Percentiles rank a stretch among this genome's conserved stretches.
These are phyloP conservation scores for Ceratocystiopsis sp. DNA, from an alignment of 2,329 filamentous ascomycete species.

Conservation along the genomic window DNA sequence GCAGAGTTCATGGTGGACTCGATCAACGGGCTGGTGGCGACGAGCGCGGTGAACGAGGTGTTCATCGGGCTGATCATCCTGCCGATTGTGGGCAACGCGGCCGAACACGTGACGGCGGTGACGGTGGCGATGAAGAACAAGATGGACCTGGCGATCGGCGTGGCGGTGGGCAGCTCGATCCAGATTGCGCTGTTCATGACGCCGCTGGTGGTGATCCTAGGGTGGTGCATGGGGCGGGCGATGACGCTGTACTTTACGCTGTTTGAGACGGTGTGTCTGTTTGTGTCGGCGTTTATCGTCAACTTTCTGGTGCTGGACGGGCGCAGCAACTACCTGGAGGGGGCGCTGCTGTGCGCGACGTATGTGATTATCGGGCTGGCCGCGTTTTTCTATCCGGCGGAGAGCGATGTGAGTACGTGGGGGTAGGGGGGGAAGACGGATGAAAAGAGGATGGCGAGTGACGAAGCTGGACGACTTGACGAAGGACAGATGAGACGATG, in stretches of 20 bases:
- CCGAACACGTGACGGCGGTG: conserved; percentile 45
- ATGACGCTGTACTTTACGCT: conserved; percentile 54
- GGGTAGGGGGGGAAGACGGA: too few relatives aligned
- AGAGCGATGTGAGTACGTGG: not conserved
- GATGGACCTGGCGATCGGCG: conserved; percentile 43
- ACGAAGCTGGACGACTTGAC: too few relatives aligned
- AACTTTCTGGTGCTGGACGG: conserved; percentile 62
- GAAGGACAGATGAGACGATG: too few relatives aligned
- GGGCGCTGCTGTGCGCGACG: conserved; percentile 14
- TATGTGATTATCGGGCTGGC: conserved; percentile 16
- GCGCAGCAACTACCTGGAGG: conserved; percentile 45
- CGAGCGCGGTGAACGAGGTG: conserved; percentile 30
- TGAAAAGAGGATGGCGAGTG: too few relatives aligned
- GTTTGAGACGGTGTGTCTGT: conserved; percentile 59
- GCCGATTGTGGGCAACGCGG: conserved; percentile 45
- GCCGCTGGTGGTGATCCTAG: conserved; percentile 40
- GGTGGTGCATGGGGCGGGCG: conserved; percentile 37
- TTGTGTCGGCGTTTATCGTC: conserved; percentile 53
- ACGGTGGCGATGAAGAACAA: conserved; percentile 42
- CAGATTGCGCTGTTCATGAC: conserved; percentile 46
- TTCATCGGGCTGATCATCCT: conserved; percentile 45
- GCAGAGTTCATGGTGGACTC: conserved; percentile 44
- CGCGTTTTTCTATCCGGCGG: conserved; percentile 12
- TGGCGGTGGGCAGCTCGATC: conserved; percentile 42
- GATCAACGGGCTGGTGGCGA: conserved; percentile 36